Evolutionary conservation across 768 basidiomycete genomes (phyloP).

Genomic region (Rhodotorula paludigena): DNA sequence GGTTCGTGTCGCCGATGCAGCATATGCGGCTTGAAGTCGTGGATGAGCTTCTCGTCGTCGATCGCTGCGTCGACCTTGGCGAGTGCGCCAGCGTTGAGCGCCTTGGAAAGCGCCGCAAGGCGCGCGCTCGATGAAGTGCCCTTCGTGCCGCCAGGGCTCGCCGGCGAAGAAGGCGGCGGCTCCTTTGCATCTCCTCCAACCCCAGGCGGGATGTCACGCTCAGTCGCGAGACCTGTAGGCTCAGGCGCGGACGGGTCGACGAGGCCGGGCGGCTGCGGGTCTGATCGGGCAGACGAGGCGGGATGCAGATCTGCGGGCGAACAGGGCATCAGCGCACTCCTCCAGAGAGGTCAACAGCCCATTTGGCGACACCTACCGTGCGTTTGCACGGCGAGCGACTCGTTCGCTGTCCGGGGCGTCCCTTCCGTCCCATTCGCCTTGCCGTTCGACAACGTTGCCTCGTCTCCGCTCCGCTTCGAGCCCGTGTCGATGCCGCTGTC

Average conservation of each 20-base stretch:
- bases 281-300: not conserved
- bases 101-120: slow-evolving; percentile 26
- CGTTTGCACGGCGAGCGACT: not conserved
- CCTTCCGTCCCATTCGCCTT: not conserved
- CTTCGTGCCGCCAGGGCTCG: slow-evolving; percentile 2
- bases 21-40: slow-evolving; percentile 61
- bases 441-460: not conserved
- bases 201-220: not conserved
- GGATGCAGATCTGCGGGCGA: not conserved
- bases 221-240: not conserved
- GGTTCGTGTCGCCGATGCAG: slow-evolving; percentile 50
- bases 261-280: slow-evolving; percentile 15
- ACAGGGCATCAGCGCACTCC: not conserved
- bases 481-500: slow-evolving; percentile 24
- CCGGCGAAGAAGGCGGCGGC: not conserved
- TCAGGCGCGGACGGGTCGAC: not conserved
- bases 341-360: too few species aligned
- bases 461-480: slow-evolving; percentile 18
- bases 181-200: too few species aligned
- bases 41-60: slow-evolving; percentile 49
- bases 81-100: slow-evolving; percentile 47
- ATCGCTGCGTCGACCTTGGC: slow-evolving; percentile 50
- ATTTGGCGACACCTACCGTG: not conserved
- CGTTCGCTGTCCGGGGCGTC: not conserved
- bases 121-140: slow-evolving; percentile 21